Percentiles rank a stretch among this genome's conserved stretches.
phyloP scores from a whole-genome alignment of 1,139 yeast species.

The Yamadazyma spencermartinsiae region DNA sequence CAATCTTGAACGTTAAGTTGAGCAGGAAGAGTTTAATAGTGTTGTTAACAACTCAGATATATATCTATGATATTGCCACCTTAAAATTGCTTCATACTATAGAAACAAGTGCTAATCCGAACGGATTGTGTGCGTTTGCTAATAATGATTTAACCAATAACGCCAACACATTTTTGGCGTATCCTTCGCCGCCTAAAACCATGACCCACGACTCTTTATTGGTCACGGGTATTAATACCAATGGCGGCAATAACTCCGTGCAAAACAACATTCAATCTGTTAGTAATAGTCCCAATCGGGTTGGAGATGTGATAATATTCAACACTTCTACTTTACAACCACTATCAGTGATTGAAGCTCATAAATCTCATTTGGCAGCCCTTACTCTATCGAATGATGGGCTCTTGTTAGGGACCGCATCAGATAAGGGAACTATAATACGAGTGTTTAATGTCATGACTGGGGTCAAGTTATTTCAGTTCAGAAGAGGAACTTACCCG shows the following conservation, averaged over 20 bases:
- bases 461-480: constrained; percentile 83
- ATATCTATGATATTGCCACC: constrained; percentile 82
- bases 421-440: constrained; percentile 92
- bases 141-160: constrained; percentile 46
- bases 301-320: constrained; percentile 89
- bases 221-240: constrained; percentile 45
- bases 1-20: constrained; percentile 75
- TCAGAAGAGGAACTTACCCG: constrained; percentile 92
- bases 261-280: constrained; percentile 47
- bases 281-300: constrained; percentile 48
- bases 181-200: constrained; percentile 77
- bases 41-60: constrained; percentile 79
- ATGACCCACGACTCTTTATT: constrained; percentile 45
- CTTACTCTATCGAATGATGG: constrained; percentile 81
- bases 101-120: constrained; percentile 73
- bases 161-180: constrained; percentile 70
- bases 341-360: constrained; percentile 88
- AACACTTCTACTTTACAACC: constrained; percentile 80
- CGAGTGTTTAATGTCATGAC: constrained; percentile 83
- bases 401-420: constrained; percentile 82
- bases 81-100: constrained; percentile 88
- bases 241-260: constrained; percentile 45
- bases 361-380: constrained; percentile 81
- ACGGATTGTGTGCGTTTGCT: constrained; percentile 65
- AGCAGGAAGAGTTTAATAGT: constrained; percentile 76